Evolutionary conservation across 257 asterid species (phyloP).

Genomic region (Henckelia pumila): DNA sequence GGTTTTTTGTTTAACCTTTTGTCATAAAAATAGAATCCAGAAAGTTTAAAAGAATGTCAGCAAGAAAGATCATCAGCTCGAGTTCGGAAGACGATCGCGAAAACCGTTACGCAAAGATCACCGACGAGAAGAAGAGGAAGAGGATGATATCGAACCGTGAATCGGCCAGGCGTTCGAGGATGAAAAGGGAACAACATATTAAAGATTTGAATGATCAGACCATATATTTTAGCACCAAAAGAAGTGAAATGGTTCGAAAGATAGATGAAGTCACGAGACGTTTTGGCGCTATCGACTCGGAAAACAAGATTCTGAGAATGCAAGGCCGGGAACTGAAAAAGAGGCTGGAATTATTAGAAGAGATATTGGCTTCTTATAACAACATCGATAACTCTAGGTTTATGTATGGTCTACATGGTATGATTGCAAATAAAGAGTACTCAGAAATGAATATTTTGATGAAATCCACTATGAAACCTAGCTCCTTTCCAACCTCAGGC

Average conservation of each 20-base stretch:
- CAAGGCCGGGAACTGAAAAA: constrained; percentile 43
- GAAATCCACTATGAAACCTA: constrained; percentile 39
- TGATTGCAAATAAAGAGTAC: constrained; percentile 8
- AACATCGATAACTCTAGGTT: background rate
- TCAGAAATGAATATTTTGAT: constrained; percentile 28
- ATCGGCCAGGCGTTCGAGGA: constrained; percentile 66
- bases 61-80: constrained; percentile 28
- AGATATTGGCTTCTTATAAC: constrained; percentile 25
- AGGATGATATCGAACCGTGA: constrained; percentile 68
- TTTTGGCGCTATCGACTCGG: constrained; percentile 37
- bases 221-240: constrained; percentile 26
- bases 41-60: constrained; percentile 29
- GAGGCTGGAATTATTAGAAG: constrained; percentile 40
- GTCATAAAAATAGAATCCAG: background rate
- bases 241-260: constrained; percentile 22
- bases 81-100: constrained; percentile 39
- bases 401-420: background rate
- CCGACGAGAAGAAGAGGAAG: constrained; percentile 54
- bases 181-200: constrained; percentile 57
- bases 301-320: constrained; percentile 37
- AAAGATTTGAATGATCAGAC: constrained; percentile 54
- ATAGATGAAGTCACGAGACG: constrained; percentile 27
- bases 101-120: constrained; percentile 26
- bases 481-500: constrained; percentile 32
- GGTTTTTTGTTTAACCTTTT: background rate